Evolutionary conservation across 1,139 yeast genomes (phyloP), one percentile per base, ranked within the genome.

Genomic region (Yamadazyma kanchanaburiensis): DNA sequence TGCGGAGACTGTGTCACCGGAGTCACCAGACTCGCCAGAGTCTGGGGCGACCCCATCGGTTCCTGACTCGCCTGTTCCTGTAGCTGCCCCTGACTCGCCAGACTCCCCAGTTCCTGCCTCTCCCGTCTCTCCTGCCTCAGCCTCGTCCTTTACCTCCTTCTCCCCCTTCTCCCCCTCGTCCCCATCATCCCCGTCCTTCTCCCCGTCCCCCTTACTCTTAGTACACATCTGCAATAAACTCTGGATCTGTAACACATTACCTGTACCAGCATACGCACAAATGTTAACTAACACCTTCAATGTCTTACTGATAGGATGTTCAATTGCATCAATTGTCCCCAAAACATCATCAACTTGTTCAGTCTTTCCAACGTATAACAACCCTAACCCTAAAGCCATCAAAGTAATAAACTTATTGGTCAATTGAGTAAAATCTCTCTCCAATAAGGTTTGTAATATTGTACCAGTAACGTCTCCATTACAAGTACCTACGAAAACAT

Each of bases 181-280:
- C 15, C 43, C 45, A 30, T 46, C 43, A 15, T 43, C 35, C n/a
- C n/a, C n/a, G n/a, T n/a, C n/a, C n/a, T n/a, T n/a, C 37, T 56
- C 58, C 23, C 59, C 67, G 34, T 59, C 70, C 40, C 64, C 72
- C 28, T 61, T 60, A 25, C 72, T 71, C 44, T 70, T 72, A 4
- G 95, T 82, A 50, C 95, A 78, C 73, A 88, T 86, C 50, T 87
- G 95, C 47, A 91, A 74, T 50, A 94, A 70, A 21, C 87, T 78
- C 64, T 94, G 99, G 40, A 94, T 85, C 62, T 89, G 94, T 43
- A 94, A 74, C 24, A 94, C 99, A 54, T 94, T 94, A 47, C 98
- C 99, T 25, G 97, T 87, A 42, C 98, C 99, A 12, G 96, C 95
- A 60, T 84, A 89, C 6, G 97, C 95, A 64, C 96, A 86, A 32